phyloP scores from a whole-genome alignment of 352 stramenopile species.

The Phytophthora pistaciae region DNA sequence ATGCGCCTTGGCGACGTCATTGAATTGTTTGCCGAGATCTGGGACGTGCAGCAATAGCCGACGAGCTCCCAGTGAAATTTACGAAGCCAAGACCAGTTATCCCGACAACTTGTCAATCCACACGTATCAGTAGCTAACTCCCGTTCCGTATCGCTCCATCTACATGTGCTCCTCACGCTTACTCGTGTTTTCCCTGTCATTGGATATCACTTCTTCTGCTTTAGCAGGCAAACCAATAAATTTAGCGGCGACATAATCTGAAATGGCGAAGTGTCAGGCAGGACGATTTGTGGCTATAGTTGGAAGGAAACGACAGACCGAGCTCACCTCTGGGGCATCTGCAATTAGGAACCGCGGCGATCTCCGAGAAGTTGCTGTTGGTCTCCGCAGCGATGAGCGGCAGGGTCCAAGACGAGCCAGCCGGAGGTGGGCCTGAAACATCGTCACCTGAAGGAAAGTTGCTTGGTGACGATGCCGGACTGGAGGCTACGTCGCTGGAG shows the following conservation, averaged over 20 bases:
- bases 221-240: too few relatives aligned
- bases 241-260: constrained; percentile 26
- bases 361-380: neutral
- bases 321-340: constrained; percentile 3
- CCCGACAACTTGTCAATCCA: constrained; percentile 42
- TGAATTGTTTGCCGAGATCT: constrained; percentile 90
- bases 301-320: constrained; percentile 34
- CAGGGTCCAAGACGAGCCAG: constrained; percentile 14
- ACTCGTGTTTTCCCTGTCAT: constrained; percentile 14
- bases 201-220: constrained; percentile 4
- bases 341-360: constrained; percentile 9
- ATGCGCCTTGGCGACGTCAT: constrained; percentile 89
- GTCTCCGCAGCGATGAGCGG: constrained; percentile 36
- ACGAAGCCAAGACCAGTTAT: constrained; percentile 27
- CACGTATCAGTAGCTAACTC: constrained; percentile 46
- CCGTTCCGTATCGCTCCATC: neutral
- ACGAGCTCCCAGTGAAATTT: constrained; percentile 27
- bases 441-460: constrained; percentile 50
- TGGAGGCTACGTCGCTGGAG: constrained; percentile 80
- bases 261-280: constrained; percentile 19
- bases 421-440: constrained; percentile 17
- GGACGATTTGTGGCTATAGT: constrained; percentile 19
- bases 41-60: constrained; percentile 86
- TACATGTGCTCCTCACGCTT: constrained; percentile 7
- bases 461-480: constrained; percentile 52